A percentile compares a stretch with the other conserved stretches of the same genome.
Evolutionary conservation across 2,329 filamentous ascomycete genomes (phyloP).

Genomic region (Domatiomyces catenatus): DNA sequence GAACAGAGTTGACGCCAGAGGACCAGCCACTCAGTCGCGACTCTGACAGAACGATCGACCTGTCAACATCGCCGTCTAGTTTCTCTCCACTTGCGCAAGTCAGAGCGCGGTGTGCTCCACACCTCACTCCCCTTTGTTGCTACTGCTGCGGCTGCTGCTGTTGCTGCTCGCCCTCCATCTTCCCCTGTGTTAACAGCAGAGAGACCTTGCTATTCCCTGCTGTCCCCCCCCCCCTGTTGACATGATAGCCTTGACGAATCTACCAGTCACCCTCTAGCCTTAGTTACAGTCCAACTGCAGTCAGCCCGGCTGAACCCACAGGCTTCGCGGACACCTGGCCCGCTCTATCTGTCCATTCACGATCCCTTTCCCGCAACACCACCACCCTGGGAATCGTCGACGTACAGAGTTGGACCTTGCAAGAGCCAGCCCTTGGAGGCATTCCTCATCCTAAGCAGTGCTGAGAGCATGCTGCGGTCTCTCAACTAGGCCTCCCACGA

Average conservation of each 20-base stretch:
- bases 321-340: background rate
- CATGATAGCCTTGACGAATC: background rate
- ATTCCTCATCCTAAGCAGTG: background rate
- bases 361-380: background rate
- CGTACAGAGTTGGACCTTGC: background rate
- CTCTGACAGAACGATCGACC: background rate
- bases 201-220: background rate
- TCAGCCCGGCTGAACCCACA: background rate
- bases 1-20: background rate
- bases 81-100: background rate
- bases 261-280: background rate
- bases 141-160: no score
- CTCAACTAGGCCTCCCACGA: background rate
- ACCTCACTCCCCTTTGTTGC: background rate
- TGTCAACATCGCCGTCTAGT: background rate
- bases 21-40: background rate
- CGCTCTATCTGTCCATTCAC: background rate
- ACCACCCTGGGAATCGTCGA: background rate
- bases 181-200: background rate
- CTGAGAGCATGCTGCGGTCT: background rate
- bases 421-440: background rate
- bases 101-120: background rate
- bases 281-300: background rate
- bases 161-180: background rate
- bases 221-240: background rate